Conservation (phyloP, 192 early-diverging fungal species). For the Mortierella hygrophila region DNA sequence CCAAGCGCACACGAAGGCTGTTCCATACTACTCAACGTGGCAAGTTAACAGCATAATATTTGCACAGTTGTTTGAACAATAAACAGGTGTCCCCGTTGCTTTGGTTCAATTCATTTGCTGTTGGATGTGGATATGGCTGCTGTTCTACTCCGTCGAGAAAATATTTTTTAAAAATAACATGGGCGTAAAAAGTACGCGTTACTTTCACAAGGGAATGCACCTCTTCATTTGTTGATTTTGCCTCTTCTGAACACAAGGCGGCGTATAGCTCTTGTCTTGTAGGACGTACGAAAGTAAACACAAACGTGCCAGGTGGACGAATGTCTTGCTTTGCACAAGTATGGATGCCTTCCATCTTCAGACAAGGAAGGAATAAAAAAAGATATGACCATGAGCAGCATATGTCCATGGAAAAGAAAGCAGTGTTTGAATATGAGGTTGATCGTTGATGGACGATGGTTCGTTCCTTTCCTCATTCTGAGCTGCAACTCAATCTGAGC, state of each 20-base stretch:
- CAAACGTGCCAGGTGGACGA: too few species aligned
- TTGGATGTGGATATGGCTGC: too few species aligned
- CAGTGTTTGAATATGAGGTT: not conserved
- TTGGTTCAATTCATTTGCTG: too few species aligned
- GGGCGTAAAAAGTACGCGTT: not conserved
- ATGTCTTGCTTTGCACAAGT: too few species aligned
- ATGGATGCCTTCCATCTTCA: too few species aligned
- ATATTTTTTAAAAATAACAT: not conserved
- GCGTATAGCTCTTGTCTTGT: not conserved
- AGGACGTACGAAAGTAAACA: too few species aligned
- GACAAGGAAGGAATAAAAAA: too few species aligned
- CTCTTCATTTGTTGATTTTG: not conserved
- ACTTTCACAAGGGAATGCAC: not conserved
- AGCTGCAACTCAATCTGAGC: slow-evolving; percentile 3
- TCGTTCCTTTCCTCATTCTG: not conserved
- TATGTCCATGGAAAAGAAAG: not conserved
- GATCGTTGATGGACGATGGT: not conserved
- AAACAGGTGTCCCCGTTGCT: too few species aligned
- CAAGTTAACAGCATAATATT: too few species aligned
- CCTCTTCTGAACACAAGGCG: not conserved
- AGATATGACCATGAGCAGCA: not conserved
- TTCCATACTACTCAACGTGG: too few species aligned
- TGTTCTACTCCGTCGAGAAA: not conserved
- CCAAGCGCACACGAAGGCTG: too few species aligned
- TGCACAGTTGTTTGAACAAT: too few species aligned